These are phyloP conservation scores for Neoboletus magnificus DNA, from an alignment of 768 basidiomycete genomes.

Conservation along the genomic window DNA sequence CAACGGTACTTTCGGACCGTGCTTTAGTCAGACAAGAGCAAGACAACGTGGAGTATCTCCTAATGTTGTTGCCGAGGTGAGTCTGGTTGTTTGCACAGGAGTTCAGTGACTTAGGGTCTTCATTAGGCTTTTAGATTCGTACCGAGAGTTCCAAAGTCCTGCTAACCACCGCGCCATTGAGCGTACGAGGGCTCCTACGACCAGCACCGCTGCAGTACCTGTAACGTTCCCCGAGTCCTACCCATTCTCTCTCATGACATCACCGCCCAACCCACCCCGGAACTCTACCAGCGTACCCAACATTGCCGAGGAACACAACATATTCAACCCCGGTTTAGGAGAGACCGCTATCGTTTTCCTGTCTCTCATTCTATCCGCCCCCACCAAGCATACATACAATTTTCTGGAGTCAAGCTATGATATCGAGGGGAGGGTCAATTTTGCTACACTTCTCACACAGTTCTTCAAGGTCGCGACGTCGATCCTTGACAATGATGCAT, in stretches of 20 bases:
- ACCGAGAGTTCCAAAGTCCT: constrained; percentile 74
- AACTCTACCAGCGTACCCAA: constrained; percentile 40
- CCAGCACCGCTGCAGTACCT: constrained; percentile 57
- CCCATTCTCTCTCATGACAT: constrained; percentile 79
- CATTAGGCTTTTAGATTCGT: constrained; percentile 78
- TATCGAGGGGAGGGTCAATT: constrained; percentile 84
- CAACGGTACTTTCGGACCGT: constrained; percentile 58
- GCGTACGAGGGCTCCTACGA: constrained; percentile 56
- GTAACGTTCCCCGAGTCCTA: constrained; percentile 93
- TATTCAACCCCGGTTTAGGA: constrained; percentile 75
- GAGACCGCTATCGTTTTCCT: constrained; percentile 86
- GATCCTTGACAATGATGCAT: constrained; percentile 83
- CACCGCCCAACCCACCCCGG: constrained; percentile 54
- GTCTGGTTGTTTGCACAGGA: constrained; percentile 14
- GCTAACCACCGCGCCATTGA: constrained; percentile 68
- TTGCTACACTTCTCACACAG: constrained; percentile 63
- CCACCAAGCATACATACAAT: constrained; percentile 69
- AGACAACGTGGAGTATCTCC: constrained; percentile 84
- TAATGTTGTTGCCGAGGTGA: constrained; percentile 81
- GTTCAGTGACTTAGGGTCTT: constrained; percentile 4
- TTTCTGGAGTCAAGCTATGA: constrained; percentile 81
- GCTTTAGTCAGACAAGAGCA: constrained; percentile 73
- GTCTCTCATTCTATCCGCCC: constrained; percentile 75
- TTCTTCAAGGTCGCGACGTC: constrained; percentile 81
- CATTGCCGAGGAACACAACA: constrained; percentile 43